Evolutionary conservation across 371 early-diverging fungal genomes (phyloP).

Genomic region (Actinomortierella wolfii): DNA sequence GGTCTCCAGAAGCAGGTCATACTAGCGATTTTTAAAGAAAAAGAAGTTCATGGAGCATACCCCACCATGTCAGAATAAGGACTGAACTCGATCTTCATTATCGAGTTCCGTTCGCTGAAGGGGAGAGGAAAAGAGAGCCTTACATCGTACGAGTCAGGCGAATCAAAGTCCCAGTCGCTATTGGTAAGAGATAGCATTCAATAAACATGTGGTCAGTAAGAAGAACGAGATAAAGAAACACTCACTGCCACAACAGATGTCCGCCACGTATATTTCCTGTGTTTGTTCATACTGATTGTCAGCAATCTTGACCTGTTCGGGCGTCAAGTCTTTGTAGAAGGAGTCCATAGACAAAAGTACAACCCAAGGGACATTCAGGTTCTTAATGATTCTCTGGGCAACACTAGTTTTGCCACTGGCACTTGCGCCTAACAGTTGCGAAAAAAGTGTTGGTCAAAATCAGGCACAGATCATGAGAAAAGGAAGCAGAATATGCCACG

Average conservation of each 20-base stretch:
- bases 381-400: slow-evolving; percentile 74
- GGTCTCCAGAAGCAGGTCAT: slow-evolving; percentile 72
- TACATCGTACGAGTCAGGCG: slow-evolving; percentile 41
- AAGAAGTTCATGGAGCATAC: too few species aligned
- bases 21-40: slow-evolving; percentile 50
- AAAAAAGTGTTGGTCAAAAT: not conserved
- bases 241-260: not conserved
- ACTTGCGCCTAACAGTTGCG: slow-evolving; percentile 67
- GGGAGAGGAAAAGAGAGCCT: too few species aligned
- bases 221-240: not conserved
- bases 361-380: slow-evolving; percentile 84
- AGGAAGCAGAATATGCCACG: not conserved
- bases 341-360: slow-evolving; percentile 93
- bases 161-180: slow-evolving; percentile 42
- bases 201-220: not conserved
- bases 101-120: too few species aligned
- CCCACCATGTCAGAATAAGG: too few species aligned
- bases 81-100: too few species aligned
- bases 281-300: slow-evolving; percentile 60
- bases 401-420: slow-evolving; percentile 88
- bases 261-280: not conserved
- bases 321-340: slow-evolving; percentile 85
- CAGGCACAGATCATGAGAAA: not conserved
- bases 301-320: slow-evolving; percentile 73
- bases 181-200: not conserved